Evolutionary conservation across 1,139 yeast genomes (phyloP).

Genomic region (Pichia sp.): DNA sequence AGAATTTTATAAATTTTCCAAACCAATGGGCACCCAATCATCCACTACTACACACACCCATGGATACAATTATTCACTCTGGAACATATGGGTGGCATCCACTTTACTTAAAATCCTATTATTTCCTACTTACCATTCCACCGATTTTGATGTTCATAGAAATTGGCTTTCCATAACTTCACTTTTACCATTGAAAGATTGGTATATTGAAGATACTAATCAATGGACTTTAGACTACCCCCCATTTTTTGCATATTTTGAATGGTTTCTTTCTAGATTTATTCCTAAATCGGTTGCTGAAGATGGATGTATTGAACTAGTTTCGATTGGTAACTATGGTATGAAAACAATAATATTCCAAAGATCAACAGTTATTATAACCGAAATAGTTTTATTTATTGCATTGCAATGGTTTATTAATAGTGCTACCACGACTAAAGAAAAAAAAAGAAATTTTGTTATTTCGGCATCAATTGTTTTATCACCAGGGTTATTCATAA

Average conservation of each 20-base stretch:
- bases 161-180: constrained; percentile 93
- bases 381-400: constrained; percentile 66
- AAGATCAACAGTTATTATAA: constrained; percentile 67
- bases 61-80: constrained; percentile 39
- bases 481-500: constrained; percentile 82
- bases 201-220: constrained; percentile 82
- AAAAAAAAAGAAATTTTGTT: constrained; percentile 54
- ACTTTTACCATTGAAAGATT: constrained; percentile 63
- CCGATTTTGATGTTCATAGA: constrained; percentile 95
- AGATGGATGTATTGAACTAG: constrained; percentile 78
- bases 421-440: constrained; percentile 34
- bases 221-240: constrained; percentile 98
- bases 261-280: constrained; percentile 65
- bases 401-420: constrained; percentile 69
- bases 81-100: constrained; percentile 61
- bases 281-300: constrained; percentile 57
- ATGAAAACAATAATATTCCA: constrained; percentile 78
- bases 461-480: constrained; percentile 77
- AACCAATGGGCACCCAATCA: neutral
- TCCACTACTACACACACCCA: neutral
- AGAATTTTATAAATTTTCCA: neutral
- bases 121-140: constrained; percentile 56
- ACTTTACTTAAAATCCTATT: constrained; percentile 49
- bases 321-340: constrained; percentile 58
- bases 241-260: constrained; percentile 95